Evolutionary conservation across 108 stramenopile species (phyloP).

Genomic region (Licmophora abbreviata): DNA sequence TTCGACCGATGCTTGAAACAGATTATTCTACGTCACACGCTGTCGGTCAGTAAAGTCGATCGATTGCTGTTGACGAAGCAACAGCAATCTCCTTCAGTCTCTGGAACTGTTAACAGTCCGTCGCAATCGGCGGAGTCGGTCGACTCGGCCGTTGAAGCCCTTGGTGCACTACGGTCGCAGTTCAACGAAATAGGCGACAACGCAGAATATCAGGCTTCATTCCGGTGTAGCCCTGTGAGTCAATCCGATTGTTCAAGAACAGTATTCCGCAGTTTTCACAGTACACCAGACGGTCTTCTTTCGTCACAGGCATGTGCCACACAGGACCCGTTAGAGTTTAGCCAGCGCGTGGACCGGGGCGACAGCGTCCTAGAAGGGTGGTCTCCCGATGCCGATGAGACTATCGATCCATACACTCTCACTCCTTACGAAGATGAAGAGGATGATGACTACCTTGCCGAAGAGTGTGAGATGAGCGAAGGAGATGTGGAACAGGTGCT

Average conservation of each 20-base stretch:
- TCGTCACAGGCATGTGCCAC: background rate
- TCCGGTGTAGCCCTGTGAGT: background rate
- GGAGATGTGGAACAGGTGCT: conserved; percentile 31
- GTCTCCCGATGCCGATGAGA: conserved; percentile 24
- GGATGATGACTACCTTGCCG: conserved; percentile 24
- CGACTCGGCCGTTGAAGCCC: conserved; percentile 47
- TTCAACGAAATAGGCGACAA: conserved; percentile 21
- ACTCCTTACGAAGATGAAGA: conserved; percentile 33
- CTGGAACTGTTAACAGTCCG: background rate
- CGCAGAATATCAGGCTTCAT: background rate
- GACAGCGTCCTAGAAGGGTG: conserved; percentile 26
- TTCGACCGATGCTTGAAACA: conserved; percentile 57
- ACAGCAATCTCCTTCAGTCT: conserved; percentile 1
- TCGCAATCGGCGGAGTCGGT: background rate
- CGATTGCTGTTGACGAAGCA: background rate
- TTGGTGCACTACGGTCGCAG: conserved; percentile 40
- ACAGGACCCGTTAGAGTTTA: conserved; percentile 18
- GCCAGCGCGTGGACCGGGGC: conserved; percentile 55
- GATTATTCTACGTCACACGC: conserved; percentile 35
- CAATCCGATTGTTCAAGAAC: too few relatives aligned
- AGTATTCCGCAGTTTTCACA: too few relatives aligned
- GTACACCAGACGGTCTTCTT: too few relatives aligned
- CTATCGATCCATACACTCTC: conserved; percentile 51
- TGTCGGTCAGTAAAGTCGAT: conserved; percentile 5
- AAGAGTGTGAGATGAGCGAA: conserved; percentile 41